A percentile compares a stretch with the other conserved stretches of the same genome.
Conservation (phyloP, 139 green algal genomes). For the Chara braunii region DNA sequence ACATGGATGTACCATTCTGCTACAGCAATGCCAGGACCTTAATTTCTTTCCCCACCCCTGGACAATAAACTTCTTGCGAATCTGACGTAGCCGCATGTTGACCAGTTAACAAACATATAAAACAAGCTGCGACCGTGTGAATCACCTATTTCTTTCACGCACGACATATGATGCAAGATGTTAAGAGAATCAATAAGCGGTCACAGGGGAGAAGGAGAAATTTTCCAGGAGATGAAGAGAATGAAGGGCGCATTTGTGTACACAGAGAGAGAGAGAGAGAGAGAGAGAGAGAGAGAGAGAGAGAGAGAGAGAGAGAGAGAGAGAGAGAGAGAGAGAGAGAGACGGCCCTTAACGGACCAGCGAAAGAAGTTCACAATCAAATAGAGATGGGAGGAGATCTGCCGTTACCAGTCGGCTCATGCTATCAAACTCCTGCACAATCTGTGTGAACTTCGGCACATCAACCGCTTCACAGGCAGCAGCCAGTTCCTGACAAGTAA, state of each 20-base stretch:
- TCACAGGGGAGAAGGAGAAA: not conserved
- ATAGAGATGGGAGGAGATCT: not conserved
- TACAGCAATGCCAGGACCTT: too few species aligned
- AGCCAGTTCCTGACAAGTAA: constrained; percentile 40
- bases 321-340: not conserved
- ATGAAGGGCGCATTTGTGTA: not conserved
- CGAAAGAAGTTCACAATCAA: not conserved
- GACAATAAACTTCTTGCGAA: too few species aligned
- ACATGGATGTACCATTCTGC: too few species aligned
- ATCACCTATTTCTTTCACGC: too few species aligned
- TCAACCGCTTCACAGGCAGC: constrained; percentile 60
- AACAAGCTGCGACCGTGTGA: too few species aligned
- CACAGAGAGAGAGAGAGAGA: not conserved
- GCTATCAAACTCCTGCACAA: constrained; percentile 78
- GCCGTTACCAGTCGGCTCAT: constrained; percentile 63
- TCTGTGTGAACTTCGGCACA: constrained; percentile 66
- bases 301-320: not conserved
- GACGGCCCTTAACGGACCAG: not conserved
- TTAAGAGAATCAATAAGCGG: not conserved
- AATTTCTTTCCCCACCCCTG: too few species aligned
- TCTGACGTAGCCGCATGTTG: too few species aligned
- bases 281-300: not conserved
- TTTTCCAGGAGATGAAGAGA: not conserved
- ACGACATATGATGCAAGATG: too few species aligned
- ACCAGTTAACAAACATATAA: too few species aligned